Percentiles rank a stretch among this genome's conserved stretches.
Evolutionary conservation across 768 basidiomycete species (phyloP).

Genomic region (Collybia sordida): DNA sequence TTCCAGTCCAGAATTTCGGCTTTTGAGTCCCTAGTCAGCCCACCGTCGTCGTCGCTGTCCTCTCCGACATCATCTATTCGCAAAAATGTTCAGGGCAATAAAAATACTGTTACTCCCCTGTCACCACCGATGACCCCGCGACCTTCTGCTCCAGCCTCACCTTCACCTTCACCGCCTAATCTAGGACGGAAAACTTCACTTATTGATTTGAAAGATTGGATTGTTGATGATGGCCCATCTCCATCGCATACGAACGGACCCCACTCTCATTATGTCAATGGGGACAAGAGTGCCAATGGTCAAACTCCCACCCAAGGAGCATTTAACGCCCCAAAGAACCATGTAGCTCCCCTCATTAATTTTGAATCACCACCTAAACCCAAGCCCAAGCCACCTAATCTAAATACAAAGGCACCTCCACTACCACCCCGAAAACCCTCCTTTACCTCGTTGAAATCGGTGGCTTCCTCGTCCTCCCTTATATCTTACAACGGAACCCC

Average conservation of each 20-base stretch:
- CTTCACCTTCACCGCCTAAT: conserved; percentile 51
- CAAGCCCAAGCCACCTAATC: conserved; percentile 23
- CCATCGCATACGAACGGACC: conserved; percentile 22
- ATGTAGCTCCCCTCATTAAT: conserved; percentile 49
- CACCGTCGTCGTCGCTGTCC: conserved; percentile 21
- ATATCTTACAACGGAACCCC: conserved; percentile 13
- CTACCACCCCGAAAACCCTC: conserved; percentile 71
- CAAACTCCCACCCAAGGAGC: conserved; percentile 27
- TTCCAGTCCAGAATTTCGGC: conserved; percentile 62
- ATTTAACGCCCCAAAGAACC: conserved; percentile 10
- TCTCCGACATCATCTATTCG: conserved; percentile 11
- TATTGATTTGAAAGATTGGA: conserved; percentile 74
- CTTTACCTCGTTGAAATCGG: conserved; percentile 42
- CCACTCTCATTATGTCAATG: conserved; percentile 8
- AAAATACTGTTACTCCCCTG: conserved; percentile 48
- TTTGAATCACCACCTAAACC: conserved; percentile 49
- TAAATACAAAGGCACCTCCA: conserved; percentile 42
- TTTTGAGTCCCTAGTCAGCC: conserved; percentile 54
- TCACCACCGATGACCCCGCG: conserved; percentile 44
- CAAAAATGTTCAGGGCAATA: conserved; percentile 15
- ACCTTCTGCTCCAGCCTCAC: conserved; percentile 38
- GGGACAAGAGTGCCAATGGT: conserved; percentile 4
- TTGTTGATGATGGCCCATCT: conserved; percentile 58
- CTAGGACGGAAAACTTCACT: conserved; percentile 57
- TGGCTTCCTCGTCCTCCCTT: conserved; percentile 32